phyloP scores from a whole-genome alignment of 148 eudicot genomes.

The Vaccinium macrocarpon region DNA sequence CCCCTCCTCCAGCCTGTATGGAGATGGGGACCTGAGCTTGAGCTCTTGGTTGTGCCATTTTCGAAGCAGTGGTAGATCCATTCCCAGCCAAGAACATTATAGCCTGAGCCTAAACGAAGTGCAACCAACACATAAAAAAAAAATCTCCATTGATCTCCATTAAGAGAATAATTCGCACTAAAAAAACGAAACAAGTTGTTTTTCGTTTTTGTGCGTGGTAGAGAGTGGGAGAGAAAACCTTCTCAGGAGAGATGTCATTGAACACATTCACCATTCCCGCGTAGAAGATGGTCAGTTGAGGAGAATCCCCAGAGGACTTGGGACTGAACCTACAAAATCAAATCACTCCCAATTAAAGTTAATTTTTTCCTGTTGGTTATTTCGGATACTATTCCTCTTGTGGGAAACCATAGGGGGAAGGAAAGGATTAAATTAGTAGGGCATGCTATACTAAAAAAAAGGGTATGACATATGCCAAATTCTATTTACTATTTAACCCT shows the following conservation, averaged over 20 bases:
- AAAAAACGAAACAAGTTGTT: not conserved
- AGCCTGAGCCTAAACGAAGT: constrained; percentile 53
- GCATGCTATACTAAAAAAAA: not conserved
- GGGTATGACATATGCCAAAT: not conserved
- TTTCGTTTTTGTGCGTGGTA: not conserved
- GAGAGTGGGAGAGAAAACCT: constrained; percentile 34
- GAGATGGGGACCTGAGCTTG: constrained; percentile 31
- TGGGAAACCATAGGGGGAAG: not conserved
- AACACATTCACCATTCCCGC: constrained; percentile 52
- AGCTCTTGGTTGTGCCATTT: constrained; percentile 27
- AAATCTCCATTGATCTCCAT: not conserved
- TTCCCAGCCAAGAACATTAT: constrained; percentile 64
- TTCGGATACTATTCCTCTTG: not conserved
- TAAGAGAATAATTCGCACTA: not conserved
- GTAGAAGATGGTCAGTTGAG: constrained; percentile 62
- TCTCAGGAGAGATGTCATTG: constrained; percentile 55
- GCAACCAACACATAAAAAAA: not conserved
- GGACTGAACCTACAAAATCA: constrained; percentile 33
- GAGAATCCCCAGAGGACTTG: constrained; percentile 33
- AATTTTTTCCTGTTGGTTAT: not conserved
- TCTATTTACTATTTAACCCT: not conserved
- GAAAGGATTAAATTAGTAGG: not conserved
- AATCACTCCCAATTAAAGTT: not conserved
- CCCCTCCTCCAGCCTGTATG: constrained; percentile 24
- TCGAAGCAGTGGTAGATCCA: constrained; percentile 21